Percentiles rank a stretch among this genome's conserved stretches.
Evolutionary conservation across 805 yeast genomes (phyloP).

Genomic region (Wickerhamiella cacticola): DNA sequence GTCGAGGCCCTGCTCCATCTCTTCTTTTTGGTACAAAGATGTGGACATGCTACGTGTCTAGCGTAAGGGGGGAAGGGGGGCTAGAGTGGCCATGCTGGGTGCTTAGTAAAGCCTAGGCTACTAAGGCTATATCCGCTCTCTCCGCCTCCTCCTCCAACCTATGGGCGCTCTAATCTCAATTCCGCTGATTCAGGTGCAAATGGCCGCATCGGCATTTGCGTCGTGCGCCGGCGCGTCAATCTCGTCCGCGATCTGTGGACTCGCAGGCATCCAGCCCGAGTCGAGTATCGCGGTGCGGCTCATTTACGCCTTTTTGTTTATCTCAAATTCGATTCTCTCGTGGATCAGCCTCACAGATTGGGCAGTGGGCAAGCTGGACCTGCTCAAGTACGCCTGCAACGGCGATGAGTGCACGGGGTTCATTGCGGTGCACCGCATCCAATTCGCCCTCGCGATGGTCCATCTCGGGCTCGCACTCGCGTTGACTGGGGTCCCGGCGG

Average conservation of each 20-base stretch:
- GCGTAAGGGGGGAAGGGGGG: too few relatives aligned
- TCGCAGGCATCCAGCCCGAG: constrained; percentile 44
- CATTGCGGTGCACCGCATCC: constrained; percentile 85
- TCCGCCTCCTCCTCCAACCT: not conserved
- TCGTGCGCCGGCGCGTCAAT: constrained; percentile 75
- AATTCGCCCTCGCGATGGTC: constrained; percentile 71
- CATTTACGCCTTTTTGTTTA: constrained; percentile 67
- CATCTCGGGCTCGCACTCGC: constrained; percentile 61
- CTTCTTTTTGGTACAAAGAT: constrained; percentile 73
- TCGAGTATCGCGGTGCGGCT: constrained; percentile 77
- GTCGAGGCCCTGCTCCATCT: constrained; percentile 67
- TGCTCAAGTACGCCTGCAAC: constrained; percentile 59
- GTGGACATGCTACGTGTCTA: constrained; percentile 51
- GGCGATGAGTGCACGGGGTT: constrained; percentile 84
- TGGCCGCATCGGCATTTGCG: constrained; percentile 44
- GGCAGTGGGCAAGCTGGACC: constrained; percentile 59
- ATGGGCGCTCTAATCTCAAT: constrained; percentile 35
- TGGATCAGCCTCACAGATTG: constrained; percentile 89
- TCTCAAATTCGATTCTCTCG: constrained; percentile 68
- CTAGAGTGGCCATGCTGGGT: too few relatives aligned
- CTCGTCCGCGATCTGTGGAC: constrained; percentile 50
- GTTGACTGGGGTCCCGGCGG: constrained; percentile 45
- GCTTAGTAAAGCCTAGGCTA: not conserved
- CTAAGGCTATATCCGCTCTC: not conserved
- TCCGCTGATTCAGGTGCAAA: constrained; percentile 53